Evolutionary conservation across 345 rosid species (phyloP), one percentile per base, ranked within the genome.

Genomic region (Citrus australasica): DNA sequence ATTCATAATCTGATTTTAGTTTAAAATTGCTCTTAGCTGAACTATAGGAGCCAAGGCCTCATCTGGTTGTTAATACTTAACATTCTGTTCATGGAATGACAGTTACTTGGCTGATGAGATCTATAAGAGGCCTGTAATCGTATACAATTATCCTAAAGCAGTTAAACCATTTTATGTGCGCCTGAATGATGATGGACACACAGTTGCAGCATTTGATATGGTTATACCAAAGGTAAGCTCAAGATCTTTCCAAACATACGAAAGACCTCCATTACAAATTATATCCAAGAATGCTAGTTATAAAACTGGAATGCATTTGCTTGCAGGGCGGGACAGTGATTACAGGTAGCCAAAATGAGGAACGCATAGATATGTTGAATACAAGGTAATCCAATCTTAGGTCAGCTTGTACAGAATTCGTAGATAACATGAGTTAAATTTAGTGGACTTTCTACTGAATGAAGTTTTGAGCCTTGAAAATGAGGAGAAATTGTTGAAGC

Each of bases 121-220:
- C 78, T 87, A 91, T 78, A 88, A 85, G 79, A 81, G 67, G 63
- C 92, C 96, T 48, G 83, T 93, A 28, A 86, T 91, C 28, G 70
- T 93, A 71, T 89, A 91, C 80, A 80, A 90, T 76, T 84, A 86
- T 79, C 97, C 97, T 0, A 95, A 83, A 87, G 90, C 84, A 22
- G 63, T 76, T 2, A 88, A 90, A 82, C 97, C 95, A 14, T 93
- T 95, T 79, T 85, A 89, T 75, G 83, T 76, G 11, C 85, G 97
- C 71, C 76, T 87, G 85, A 95, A 95, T 72, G 89, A 85, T 60
- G 99, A 93, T 79, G 88, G 88, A 66, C 77, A 81, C 75, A 95
- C 97, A 58, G 99, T 91, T 68, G 97, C 98, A 69, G 93, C 99
- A 76, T 95, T 95, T 74, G 99, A 95, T 69, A 75, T 95, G 90